phyloP scores from a whole-genome alignment of 202 grass and related monocot species.

The Hordeum pubiflorum region DNA sequence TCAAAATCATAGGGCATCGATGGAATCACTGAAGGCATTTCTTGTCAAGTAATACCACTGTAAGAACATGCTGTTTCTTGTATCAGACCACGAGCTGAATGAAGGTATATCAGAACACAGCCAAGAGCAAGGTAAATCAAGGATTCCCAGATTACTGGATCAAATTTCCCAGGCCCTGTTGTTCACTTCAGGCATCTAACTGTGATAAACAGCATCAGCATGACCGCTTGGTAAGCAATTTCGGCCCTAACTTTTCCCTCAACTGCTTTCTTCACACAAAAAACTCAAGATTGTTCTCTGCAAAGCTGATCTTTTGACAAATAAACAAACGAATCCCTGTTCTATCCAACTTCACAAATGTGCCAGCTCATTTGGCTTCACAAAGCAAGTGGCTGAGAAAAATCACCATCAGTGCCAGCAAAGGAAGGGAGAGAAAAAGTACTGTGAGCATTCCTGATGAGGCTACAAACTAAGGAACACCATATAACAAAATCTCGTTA shows the following conservation, averaged over 20 bases:
- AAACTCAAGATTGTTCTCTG: not conserved
- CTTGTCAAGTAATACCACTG: not conserved
- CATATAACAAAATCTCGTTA: not conserved
- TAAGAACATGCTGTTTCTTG: slow-evolving; percentile 1
- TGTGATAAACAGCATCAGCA: slow-evolving; percentile 9
- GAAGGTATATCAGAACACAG: slow-evolving; percentile 6
- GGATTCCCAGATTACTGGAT: not conserved
- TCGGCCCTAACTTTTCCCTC: not conserved
- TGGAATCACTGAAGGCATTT: not conserved
- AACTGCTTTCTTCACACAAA: not conserved
- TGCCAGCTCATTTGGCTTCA: slow-evolving; percentile 22
- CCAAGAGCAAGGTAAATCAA: slow-evolving; percentile 8
- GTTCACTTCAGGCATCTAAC: slow-evolving; percentile 13
- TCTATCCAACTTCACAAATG: slow-evolving; percentile 15
- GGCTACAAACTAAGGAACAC: not conserved
- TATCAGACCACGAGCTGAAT: slow-evolving; percentile 18
- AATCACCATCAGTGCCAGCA: not conserved
- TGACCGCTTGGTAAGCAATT: slow-evolving; percentile 3
- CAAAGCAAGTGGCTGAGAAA: not conserved
- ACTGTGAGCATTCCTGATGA: not conserved
- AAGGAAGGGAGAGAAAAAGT: not conserved
- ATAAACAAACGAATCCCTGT: slow-evolving; percentile 4
- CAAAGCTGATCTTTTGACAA: slow-evolving; percentile 1
- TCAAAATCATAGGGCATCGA: not conserved
- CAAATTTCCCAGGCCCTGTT: not conserved